phyloP scores from a whole-genome alignment of 1,284 basidiomycete species.

The Coniophora puteana region DNA sequence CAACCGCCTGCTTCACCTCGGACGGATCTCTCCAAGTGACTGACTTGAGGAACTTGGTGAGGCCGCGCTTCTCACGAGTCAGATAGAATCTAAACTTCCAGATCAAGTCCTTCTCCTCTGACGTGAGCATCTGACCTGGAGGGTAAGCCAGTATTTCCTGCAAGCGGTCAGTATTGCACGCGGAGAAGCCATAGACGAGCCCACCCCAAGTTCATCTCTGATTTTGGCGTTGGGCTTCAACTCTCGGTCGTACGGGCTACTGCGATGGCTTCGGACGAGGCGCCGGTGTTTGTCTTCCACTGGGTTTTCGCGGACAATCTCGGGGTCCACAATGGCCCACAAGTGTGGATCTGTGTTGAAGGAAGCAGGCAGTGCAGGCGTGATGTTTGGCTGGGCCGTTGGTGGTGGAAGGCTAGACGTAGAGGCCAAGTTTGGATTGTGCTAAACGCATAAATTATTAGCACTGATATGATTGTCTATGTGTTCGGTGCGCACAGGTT shows the following conservation, averaged over 20 bases:
- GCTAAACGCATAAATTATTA: no score
- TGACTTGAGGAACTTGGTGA: constrained; percentile 98
- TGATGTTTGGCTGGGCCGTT: constrained; percentile 36
- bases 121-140: constrained; percentile 83
- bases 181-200: constrained; percentile 18
- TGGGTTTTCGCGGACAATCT: constrained; percentile 87
- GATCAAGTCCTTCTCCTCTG: constrained; percentile 93
- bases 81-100: constrained; percentile 99
- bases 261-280: constrained; percentile 90
- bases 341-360: constrained; percentile 64
- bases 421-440: constrained; percentile 33
- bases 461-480: constrained; percentile 9
- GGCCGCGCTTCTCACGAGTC: constrained; percentile 81
- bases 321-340: constrained; percentile 93
- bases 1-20: constrained; percentile 97
- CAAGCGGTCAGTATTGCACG: constrained; percentile 1
- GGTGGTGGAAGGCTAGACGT: constrained; percentile 33
- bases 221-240: constrained; percentile 96
- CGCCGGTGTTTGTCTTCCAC: constrained; percentile 97
- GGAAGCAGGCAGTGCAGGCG: constrained; percentile 43
- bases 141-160: constrained; percentile 91
- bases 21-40: constrained; percentile 96
- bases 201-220: constrained; percentile 87
- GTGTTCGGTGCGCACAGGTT: constrained; percentile 52
- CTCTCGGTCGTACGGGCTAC: constrained; percentile 92